phyloP scores from a whole-genome alignment of 2,329 filamentous ascomycete species.

The Truncatella angustata region DNA sequence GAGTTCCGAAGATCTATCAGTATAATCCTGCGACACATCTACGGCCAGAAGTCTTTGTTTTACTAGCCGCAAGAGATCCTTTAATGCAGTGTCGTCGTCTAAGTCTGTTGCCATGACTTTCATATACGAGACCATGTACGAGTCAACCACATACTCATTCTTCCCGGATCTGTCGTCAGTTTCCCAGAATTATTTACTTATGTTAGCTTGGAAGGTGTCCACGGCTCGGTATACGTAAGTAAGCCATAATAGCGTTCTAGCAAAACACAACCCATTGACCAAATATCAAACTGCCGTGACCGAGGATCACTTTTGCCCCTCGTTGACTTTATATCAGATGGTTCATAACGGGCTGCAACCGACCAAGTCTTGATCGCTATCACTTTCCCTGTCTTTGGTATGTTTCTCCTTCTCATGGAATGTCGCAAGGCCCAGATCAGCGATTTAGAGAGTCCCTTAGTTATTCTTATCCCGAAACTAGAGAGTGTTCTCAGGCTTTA shows the following conservation, averaged over 20 bases:
- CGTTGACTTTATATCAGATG: not conserved
- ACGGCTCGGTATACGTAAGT: not conserved
- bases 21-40: not conserved
- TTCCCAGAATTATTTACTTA: not conserved
- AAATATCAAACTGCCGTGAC: not conserved
- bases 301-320: not conserved
- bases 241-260: not conserved
- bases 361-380: not conserved
- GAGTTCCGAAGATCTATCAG: not conserved
- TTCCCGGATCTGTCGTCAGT: not conserved
- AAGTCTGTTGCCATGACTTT: not conserved
- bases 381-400: not conserved
- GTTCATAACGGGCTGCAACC: not conserved
- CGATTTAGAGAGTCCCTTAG: constrained; percentile 9
- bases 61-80: not conserved
- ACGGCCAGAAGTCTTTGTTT: not conserved
- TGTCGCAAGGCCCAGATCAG: constrained; percentile 16
- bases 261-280: not conserved
- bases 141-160: not conserved
- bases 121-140: not conserved
- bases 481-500: constrained; percentile 16
- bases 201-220: not conserved
- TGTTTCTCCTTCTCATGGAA: constrained; percentile 1
- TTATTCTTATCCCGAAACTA: not conserved
- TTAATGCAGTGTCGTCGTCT: not conserved